Evolutionary conservation across 164 flowering plant genomes (phyloP), one percentile per base, ranked within the genome.

Genomic region (Cinnamomum chago): DNA sequence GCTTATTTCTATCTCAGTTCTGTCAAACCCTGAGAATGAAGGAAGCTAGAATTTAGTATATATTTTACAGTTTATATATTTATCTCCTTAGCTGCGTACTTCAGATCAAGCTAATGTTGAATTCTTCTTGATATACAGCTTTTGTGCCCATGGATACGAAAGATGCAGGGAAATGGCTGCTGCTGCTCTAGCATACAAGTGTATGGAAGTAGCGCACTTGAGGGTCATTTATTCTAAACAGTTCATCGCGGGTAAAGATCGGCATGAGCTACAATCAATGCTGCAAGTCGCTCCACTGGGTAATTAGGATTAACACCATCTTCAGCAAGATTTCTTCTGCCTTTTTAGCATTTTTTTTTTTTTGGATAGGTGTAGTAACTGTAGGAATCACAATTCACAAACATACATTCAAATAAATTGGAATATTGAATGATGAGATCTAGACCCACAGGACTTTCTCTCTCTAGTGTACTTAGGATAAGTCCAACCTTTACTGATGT

Each of bases 161-260:
- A 85, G 73, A 71, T 28, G 58, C 73, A 76, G 83, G 75, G 89
- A 89, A 60, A 88, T 89, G 93, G 90, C 91, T 69, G 85, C 90
- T 73, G 93, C 97, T 76, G 87, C 97, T 67, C 80, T 95, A 82
- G 95, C 95, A 58, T 93, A 89, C 83, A 95, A 95, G 80, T 95
- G 98, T 79, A 79, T 85, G 84, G 97, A 95, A 78, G 95, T 92
- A 77, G 92, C 98, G 18, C 85, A 84, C 80, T 78, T 90, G 91
- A 84, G 89, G 84, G 84, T 88, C 23, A 83, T 88, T 72, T 89
- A 87, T 75, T 87, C 74, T 62, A 86, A 82, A 78, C 80, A 84
- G 75, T 77, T 70, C 3, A 79, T 68, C 81, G 71, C 81, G 20
- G 75, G 70, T 75, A 84, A 83, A 78, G 88, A 88, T 72, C 82